A percentile compares a stretch with the other conserved stretches of the same genome.
These are phyloP conservation scores for Solanum chiquidenum DNA, from an alignment of 257 asterid genomes.

Conservation along the genomic window DNA sequence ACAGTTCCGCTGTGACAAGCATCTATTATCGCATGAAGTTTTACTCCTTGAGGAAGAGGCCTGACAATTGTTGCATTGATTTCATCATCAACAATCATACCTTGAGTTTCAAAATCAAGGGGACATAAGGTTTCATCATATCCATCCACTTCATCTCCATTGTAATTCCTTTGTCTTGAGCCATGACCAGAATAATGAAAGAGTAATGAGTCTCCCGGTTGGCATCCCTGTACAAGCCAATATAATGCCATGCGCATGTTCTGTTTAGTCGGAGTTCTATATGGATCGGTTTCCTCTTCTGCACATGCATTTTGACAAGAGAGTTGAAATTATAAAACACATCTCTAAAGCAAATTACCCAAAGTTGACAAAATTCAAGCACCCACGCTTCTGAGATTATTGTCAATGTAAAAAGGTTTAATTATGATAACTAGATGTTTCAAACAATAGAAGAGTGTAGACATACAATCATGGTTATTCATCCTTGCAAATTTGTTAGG, in stretches of 20 bases:
- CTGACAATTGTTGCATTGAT: conserved; percentile 76
- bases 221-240: conserved; percentile 97
- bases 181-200: conserved; percentile 98
- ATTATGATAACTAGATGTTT: background rate
- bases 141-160: conserved; percentile 95
- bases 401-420: background rate
- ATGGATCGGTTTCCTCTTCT: conserved; percentile 94
- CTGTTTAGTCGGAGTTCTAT: conserved; percentile 62
- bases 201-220: conserved; percentile 83
- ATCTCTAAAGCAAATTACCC: background rate
- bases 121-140: conserved; percentile 95
- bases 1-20: conserved; percentile 94
- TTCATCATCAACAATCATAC: conserved; percentile 95
- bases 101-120: conserved; percentile 86
- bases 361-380: background rate
- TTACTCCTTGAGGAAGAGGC: conserved; percentile 82
- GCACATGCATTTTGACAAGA: conserved; percentile 17
- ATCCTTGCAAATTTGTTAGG: background rate
- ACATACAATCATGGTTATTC: background rate
- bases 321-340: background rate
- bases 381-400: background rate
- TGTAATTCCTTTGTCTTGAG: conserved; percentile 67
- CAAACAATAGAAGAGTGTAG: background rate
- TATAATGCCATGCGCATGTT: conserved; percentile 82
- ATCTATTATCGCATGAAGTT: conserved; percentile 88